Base-by-base conservation (phyloP, 495 filamentous ascomycete genomes). In the Neurospora sp. region DNA sequence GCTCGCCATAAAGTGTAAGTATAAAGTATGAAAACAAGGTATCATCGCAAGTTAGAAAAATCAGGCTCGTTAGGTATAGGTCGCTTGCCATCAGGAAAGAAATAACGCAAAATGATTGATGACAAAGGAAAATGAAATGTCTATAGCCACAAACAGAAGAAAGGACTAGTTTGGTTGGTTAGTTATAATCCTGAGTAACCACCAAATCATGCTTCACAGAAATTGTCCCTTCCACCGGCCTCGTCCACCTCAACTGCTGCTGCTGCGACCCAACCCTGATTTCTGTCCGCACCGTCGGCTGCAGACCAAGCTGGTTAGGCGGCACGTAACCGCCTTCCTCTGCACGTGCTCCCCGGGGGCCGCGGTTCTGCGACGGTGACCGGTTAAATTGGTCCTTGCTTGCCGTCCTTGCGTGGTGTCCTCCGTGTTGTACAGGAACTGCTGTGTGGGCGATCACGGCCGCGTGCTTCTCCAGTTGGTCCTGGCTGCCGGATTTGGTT, bases 231-330 rank as follows among this genome's bases (percentile, higher is more conserved):
- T 71, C 71, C 17, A n/a, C 43, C 9, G 42, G 71, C 10, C 31
- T 10, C 4, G 70, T 24, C 70, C 70, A 71, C 31, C 70, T 42
- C 70, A 17, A 19, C 15, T 39, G 36, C 2, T 15, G 42, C 10
- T 36, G 21, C 24, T 71, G 71, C 31, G 75, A 42, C 0, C 73
- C 77, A 3, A 74, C 74, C 38, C 39, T 71, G 38, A 79, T 71
- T 71, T 80, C 77, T 5, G 76, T 80, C 54, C 48, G 71, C 36
- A 79, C 76, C 7, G 73, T 73, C 37, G 78, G 75, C 39, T 74
- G 72, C 3, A 79, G 40, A 15, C 77, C 75, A 15, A 78, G 34
- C 40, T 66, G 72, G 38, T 71, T 36, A 15, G 69, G 10, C 15
- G 21, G 1, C 6, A 21, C 73, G 40, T 75, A 73, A 24, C 31